Percentiles rank a stretch among this genome's conserved stretches.
Conservation (phyloP, 441 rosid species). For the Mallotus japonicus region DNA sequence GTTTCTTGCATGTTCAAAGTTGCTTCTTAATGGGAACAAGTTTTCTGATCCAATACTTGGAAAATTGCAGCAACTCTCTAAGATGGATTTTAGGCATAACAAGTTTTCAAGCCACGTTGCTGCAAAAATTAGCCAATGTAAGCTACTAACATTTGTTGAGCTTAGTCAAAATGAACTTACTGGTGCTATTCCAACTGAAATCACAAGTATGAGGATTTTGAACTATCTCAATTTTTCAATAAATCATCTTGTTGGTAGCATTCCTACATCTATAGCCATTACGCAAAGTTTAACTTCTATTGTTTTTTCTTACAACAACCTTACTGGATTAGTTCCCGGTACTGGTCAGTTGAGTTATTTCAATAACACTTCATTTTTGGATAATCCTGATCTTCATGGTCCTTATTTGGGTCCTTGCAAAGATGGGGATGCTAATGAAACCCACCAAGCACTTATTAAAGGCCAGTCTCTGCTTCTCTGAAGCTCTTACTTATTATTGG, state of each 20-base stretch:
- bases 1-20: slow-evolving; percentile 83
- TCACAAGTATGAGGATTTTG: slow-evolving; percentile 78
- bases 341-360: slow-evolving; percentile 94
- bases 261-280: slow-evolving; percentile 69
- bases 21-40: slow-evolving; percentile 84
- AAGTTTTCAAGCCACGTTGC: slow-evolving; percentile 63
- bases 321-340: slow-evolving; percentile 89
- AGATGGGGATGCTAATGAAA: slow-evolving; percentile 52
- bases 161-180: slow-evolving; percentile 83
- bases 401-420: slow-evolving; percentile 87
- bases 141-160: slow-evolving; percentile 79
- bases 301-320: slow-evolving; percentile 92
- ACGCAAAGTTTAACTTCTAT: slow-evolving; percentile 97
- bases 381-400: slow-evolving; percentile 84
- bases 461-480: slow-evolving; percentile 75
- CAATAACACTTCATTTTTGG: slow-evolving; percentile 87
- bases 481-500: slow-evolving; percentile 88
- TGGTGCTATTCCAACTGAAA: slow-evolving; percentile 79
- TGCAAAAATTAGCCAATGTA: slow-evolving; percentile 79
- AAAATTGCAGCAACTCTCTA: slow-evolving; percentile 71
- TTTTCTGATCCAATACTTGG: slow-evolving; percentile 85
- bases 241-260: slow-evolving; percentile 70
- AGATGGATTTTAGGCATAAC: slow-evolving; percentile 85
- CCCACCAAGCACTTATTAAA: slow-evolving; percentile 52
- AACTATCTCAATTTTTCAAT: slow-evolving; percentile 90